A percentile compares a stretch with the other conserved stretches of the same genome.
These are phyloP conservation scores for Akanthomyces dipterigenus DNA, from an alignment of 2,329 filamentous ascomycete genomes.

Conservation along the genomic window DNA sequence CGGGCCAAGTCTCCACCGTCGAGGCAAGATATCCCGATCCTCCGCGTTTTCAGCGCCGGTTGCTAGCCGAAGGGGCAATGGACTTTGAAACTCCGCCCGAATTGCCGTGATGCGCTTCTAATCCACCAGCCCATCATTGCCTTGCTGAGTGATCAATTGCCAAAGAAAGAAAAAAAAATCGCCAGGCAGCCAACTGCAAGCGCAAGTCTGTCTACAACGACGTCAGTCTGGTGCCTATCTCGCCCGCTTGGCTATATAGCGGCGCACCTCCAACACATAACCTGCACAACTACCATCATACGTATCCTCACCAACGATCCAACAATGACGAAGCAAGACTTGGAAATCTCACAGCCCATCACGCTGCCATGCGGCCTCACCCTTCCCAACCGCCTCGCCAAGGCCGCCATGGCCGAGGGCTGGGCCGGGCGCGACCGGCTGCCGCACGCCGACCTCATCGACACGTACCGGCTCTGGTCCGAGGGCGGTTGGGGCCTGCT, in stretches of 20 bases:
- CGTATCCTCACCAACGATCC: too few relatives aligned
- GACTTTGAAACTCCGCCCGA: background rate
- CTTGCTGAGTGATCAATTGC: background rate
- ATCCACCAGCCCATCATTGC: background rate
- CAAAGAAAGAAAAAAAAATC: too few relatives aligned
- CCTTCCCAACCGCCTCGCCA: conserved; percentile 47
- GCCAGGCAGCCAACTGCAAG: background rate
- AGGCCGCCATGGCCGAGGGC: conserved; percentile 44
- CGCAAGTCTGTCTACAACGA: background rate
- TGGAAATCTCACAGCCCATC: conserved; percentile 27
- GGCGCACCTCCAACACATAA: background rate
- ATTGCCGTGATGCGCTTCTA: background rate
- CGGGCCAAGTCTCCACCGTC: background rate
- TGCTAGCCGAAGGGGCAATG: background rate
- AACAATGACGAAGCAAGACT: background rate
- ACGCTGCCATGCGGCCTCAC: conserved; percentile 49
- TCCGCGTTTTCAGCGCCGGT: background rate
- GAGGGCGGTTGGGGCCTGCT: conserved; percentile 47
- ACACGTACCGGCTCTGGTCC: conserved; percentile 47
- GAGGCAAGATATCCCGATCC: background rate
- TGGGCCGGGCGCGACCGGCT: conserved; percentile 34
- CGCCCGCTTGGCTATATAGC: background rate
- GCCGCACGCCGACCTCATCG: conserved; percentile 34
- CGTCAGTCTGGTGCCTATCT: background rate
- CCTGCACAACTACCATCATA: too few relatives aligned